phyloP scores from a whole-genome alignment of 1,139 yeast species.

The Candida freyschussii region DNA sequence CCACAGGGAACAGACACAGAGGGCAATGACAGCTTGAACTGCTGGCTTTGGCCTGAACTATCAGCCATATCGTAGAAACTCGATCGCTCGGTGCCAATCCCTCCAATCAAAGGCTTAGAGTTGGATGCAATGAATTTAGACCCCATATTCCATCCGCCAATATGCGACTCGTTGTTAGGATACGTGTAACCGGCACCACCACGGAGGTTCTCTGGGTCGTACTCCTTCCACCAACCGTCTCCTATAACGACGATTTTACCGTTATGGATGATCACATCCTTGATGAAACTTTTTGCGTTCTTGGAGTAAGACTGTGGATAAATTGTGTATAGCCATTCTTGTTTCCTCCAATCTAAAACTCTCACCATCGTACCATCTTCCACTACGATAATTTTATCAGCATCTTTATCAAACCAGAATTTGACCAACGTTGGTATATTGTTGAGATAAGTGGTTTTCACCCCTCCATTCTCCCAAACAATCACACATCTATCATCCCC shows the following conservation, averaged over 20 bases:
- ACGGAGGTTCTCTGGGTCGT: conserved; percentile 13
- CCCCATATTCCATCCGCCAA: conserved; percentile 21
- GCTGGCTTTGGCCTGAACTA: conserved; percentile 15
- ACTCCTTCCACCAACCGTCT: conserved; percentile 33
- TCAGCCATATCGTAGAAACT: conserved; percentile 20
- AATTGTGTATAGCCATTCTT: conserved; percentile 29
- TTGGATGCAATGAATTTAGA: conserved; percentile 16
- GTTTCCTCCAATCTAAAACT: conserved; percentile 31
- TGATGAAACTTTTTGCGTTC: conserved; percentile 20
- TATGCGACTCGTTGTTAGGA: conserved; percentile 12
- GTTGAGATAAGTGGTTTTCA: conserved; percentile 14
- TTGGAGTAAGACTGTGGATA: conserved; percentile 24
- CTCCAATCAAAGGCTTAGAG: conserved; percentile 19
- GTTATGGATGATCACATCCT: conserved; percentile 26
- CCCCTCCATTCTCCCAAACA: conserved; percentile 28
- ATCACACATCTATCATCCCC: conserved; percentile 30
- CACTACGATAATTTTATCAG: conserved; percentile 30
- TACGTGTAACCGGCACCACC: conserved; percentile 25
- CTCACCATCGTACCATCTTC: conserved; percentile 30
- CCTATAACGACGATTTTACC: conserved; percentile 29
- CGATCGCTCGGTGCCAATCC: conserved; percentile 18
- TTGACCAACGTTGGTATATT: conserved; percentile 28
- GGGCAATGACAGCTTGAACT: conserved; percentile 20
- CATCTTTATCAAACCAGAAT: conserved; percentile 30
- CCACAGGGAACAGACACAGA: conserved; percentile 19